Evolutionary conservation across 108 stramenopile genomes (phyloP), one percentile per base, ranked within the genome.

Genomic region (Fragilaria crotonensis): DNA sequence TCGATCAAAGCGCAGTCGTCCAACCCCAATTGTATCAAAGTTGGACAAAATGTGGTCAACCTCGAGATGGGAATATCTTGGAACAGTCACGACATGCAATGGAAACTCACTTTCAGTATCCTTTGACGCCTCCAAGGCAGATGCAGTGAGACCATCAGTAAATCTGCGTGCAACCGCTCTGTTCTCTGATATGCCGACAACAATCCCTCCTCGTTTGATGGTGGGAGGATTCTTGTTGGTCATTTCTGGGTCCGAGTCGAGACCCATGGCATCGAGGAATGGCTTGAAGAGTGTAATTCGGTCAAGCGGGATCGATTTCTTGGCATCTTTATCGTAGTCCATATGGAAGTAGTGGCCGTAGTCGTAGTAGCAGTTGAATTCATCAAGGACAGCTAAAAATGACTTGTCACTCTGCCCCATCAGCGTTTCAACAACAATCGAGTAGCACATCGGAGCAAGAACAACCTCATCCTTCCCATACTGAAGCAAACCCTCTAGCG

Each of bases 281-380:
- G 84, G 86, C 58, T 84, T 68, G 49, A 88, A 83, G 25, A 91
- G 60, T 44, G 72, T 82, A 52, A 91, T 85, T 60, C 64, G 60
- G 28, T 83, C 55, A 51, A 73, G 71, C 19, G 90, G 90, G 49
- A 91, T 86, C 7, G 80, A 49, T 36, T 75, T 68, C 14, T 73
- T 68, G 2, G 78, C 90, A 19, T 72, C 44, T 14, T 70, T 59
- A 50, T 87, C 86, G 69, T 88, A 91, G 14, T 80, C 77, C 75
- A 76, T 82, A 65, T 91, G 86, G 51, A 77, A 86, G 76, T 88
- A 91, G 29, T 88, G 81, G 0, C 86, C 84, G 20, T 77, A 67
- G 46, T 87, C 83, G 55, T 62, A 91, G 56, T 73, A 84, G 60
- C 81, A 75, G 48, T 91, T 91, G 73, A 82, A 88, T 48, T 85